Evolutionary conservation across 352 stramenopile genomes (phyloP).

Genomic region (Pythium scleroteichum): DNA sequence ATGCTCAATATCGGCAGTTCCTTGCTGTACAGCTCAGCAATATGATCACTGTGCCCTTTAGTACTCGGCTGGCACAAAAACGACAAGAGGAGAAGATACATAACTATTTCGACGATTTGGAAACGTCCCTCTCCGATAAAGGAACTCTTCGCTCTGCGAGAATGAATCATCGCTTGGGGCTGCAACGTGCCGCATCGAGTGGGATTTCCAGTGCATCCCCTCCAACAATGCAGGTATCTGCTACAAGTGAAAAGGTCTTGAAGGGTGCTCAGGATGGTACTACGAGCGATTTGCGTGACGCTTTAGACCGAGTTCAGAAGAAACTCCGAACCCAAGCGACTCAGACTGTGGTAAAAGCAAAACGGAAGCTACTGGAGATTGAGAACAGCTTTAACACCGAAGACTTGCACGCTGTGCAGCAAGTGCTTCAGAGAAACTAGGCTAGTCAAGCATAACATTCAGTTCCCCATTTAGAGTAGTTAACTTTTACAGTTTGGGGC

Average conservation of each 20-base stretch:
- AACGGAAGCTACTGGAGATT: constrained; percentile 30
- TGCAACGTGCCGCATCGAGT: background rate
- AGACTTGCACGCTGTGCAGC: constrained; percentile 36
- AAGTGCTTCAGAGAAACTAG: constrained; percentile 35
- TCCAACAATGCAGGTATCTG: background rate
- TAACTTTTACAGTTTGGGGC: no score
- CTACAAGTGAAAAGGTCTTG: background rate
- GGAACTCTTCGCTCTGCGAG: background rate
- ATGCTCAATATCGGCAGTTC: constrained; percentile 22
- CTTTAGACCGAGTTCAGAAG: constrained; percentile 24
- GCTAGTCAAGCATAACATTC: background rate
- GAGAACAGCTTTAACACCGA: constrained; percentile 40
- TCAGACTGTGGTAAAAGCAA: constrained; percentile 22
- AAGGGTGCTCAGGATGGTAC: background rate
- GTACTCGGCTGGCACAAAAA: constrained; percentile 6
- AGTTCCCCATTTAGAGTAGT: background rate
- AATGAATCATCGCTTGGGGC: background rate
- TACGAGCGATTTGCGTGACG: constrained; percentile 13
- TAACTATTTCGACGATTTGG: background rate
- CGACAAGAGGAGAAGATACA: background rate
- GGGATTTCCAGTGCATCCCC: background rate
- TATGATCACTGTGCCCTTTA: background rate
- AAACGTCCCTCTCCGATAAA: background rate
- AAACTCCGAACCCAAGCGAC: constrained; percentile 19
- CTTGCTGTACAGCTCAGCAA: constrained; percentile 12